Conservation (phyloP, 208 protist genomes). For the Wallacemonas rigidus region DNA sequence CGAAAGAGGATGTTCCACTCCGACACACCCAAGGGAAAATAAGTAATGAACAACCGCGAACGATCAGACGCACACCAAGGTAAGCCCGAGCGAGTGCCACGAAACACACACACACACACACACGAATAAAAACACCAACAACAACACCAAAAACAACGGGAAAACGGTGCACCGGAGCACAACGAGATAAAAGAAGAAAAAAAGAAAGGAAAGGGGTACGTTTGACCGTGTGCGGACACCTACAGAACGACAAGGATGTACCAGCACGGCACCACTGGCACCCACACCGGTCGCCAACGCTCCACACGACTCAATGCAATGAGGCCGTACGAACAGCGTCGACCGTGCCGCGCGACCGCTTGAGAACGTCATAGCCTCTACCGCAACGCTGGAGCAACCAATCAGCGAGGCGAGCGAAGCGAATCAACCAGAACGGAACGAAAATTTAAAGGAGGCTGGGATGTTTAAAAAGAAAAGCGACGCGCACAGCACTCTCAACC, state of each 20-base stretch:
- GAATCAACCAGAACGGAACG: too few species aligned
- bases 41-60: background rate
- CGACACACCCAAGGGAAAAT: background rate
- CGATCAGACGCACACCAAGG: background rate
- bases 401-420: too few species aligned
- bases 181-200: constrained; percentile 19
- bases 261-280: background rate
- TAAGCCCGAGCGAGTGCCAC: background rate
- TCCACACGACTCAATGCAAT: too few species aligned
- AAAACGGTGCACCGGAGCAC: background rate
- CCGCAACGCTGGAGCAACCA: too few species aligned
- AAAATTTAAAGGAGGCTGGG: too few species aligned
- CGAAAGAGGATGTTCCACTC: too few species aligned
- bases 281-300: background rate
- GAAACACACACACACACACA: constrained; percentile 1
- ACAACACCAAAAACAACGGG: background rate
- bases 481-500: too few species aligned
- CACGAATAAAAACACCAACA: constrained; percentile 11
- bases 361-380: too few species aligned
- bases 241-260: too few species aligned
- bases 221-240: background rate
- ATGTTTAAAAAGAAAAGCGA: too few species aligned
- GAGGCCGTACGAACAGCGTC: too few species aligned
- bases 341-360: too few species aligned
- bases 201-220: background rate